Evolutionary conservation across 306 rosid genomes (phyloP).

Genomic region (Cucumis cinereus): DNA sequence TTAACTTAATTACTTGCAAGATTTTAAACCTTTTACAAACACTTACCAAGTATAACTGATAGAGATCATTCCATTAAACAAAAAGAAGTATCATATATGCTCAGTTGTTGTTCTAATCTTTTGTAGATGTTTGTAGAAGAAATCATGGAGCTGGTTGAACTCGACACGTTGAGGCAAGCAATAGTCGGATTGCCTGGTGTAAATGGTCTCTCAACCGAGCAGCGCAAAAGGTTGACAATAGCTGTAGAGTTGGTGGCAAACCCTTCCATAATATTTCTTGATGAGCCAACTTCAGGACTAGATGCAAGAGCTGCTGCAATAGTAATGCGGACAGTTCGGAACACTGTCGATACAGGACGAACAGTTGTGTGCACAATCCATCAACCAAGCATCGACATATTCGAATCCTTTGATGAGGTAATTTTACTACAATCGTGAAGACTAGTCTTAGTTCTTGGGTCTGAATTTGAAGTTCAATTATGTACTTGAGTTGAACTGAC

Average conservation of each 20-base stretch:
- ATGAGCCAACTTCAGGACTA: conserved; percentile 48
- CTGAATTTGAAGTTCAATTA: neutral
- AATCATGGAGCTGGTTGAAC: conserved; percentile 48
- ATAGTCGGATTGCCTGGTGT: conserved; percentile 47
- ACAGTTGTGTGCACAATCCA: conserved; percentile 51
- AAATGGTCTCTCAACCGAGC: conserved; percentile 39
- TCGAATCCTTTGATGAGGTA: conserved; percentile 51
- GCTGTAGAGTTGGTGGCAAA: conserved; percentile 46
- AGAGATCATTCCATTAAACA: neutral
- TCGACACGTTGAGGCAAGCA: conserved; percentile 32
- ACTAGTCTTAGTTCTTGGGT: neutral
- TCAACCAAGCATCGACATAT: conserved; percentile 48
- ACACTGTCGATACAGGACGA: conserved; percentile 42
- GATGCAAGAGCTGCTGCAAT: conserved; percentile 57
- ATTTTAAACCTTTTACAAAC: neutral
- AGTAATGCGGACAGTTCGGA: conserved; percentile 43
- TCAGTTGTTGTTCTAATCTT: neutral
- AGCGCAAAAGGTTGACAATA: conserved; percentile 41
- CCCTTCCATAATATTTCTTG: conserved; percentile 45
- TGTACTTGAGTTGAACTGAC: neutral
- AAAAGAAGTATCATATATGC: neutral
- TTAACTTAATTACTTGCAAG: neutral
- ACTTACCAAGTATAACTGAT: conserved; percentile 11
- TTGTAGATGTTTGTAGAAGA: conserved; percentile 34
- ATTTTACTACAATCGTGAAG: neutral